phyloP scores from a whole-genome alignment of 2,329 filamentous ascomycete species.

The Aspergillus arachidicola region DNA sequence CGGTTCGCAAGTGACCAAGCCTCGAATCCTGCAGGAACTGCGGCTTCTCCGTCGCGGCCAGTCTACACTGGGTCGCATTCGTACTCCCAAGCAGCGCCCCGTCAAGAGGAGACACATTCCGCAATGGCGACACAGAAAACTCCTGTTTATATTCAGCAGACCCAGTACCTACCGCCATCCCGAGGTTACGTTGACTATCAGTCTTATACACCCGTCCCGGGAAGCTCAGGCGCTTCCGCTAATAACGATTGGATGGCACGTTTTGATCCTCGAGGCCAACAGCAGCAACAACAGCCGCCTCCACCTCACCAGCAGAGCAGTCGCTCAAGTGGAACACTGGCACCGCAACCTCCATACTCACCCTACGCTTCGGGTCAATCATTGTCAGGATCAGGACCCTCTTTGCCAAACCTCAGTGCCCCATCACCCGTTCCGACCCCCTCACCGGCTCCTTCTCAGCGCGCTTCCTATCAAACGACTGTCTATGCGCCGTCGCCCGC shows the following conservation, averaged over 20 bases:
- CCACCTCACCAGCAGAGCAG: constrained; percentile 25
- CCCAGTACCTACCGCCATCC: constrained; percentile 31
- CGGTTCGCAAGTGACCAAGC: constrained; percentile 45
- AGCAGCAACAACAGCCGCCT: constrained; percentile 28
- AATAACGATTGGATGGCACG: constrained; percentile 47
- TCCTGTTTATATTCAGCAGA: constrained; percentile 30
- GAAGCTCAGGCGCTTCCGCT: constrained; percentile 28
- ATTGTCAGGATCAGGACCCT: constrained; percentile 24
- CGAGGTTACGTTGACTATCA: constrained; percentile 38
- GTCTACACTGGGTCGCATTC: constrained; percentile 29
- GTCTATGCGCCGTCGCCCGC: constrained; percentile 33
- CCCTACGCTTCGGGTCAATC: constrained; percentile 30
- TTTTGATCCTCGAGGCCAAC: constrained; percentile 44
- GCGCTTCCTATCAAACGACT: constrained; percentile 29
- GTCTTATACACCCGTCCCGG: constrained; percentile 31
- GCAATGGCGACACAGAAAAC: constrained; percentile 26
- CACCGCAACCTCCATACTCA: constrained; percentile 32
- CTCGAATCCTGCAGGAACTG: constrained; percentile 18
- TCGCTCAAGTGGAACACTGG: constrained; percentile 25
- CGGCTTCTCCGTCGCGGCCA: constrained; percentile 29
- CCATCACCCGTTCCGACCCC: constrained; percentile 41
- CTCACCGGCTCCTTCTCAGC: constrained; percentile 33
- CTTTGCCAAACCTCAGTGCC: constrained; percentile 29
- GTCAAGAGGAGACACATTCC: constrained; percentile 27
- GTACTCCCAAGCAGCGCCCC: constrained; percentile 26